phyloP scores from a whole-genome alignment of 1,284 basidiomycete species.

The Lentinula novae-zelandiae region DNA sequence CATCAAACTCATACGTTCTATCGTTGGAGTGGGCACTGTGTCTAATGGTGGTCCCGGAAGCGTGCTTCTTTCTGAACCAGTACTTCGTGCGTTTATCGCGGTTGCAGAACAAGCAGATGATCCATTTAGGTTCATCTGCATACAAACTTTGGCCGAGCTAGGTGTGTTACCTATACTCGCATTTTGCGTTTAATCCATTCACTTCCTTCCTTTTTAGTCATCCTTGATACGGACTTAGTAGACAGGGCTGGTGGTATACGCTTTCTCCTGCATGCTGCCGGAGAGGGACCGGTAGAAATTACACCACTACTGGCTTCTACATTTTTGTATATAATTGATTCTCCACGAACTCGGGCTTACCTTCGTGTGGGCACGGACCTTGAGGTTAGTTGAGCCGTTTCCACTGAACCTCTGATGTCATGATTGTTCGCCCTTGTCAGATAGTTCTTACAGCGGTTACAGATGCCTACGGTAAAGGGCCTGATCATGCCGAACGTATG shows the following conservation, averaged over 20 bases:
- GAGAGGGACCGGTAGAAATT: slow-evolving; percentile 86
- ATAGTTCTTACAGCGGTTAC: slow-evolving; percentile 85
- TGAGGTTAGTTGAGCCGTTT: slow-evolving; percentile 59
- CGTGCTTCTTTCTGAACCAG: slow-evolving; percentile 68
- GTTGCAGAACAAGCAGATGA: slow-evolving; percentile 93
- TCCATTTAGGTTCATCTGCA: slow-evolving; percentile 77
- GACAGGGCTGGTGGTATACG: slow-evolving; percentile 81
- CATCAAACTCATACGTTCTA: slow-evolving; percentile 87
- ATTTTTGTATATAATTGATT: slow-evolving; percentile 85
- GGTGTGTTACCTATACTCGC: slow-evolving; percentile 41
- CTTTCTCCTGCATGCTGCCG: slow-evolving; percentile 83
- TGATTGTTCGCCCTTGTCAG: slow-evolving; percentile 35
- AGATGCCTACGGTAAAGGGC: slow-evolving; percentile 84
- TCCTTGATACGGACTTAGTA: slow-evolving; percentile 86
- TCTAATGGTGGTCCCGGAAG: slow-evolving; percentile 40
- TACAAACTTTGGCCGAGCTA: slow-evolving; percentile 92
- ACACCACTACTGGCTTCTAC: slow-evolving; percentile 81
- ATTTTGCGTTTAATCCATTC: slow-evolving; percentile 9
- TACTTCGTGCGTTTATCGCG: slow-evolving; percentile 88
- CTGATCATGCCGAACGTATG: slow-evolving; percentile 76
- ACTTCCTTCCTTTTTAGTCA: slow-evolving; percentile 41
- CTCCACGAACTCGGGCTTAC: slow-evolving; percentile 78
- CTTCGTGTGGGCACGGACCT: slow-evolving; percentile 84
- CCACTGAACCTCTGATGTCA: slow-evolving; percentile 5
- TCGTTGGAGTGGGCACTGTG: slow-evolving; percentile 71